Conservation (phyloP, 1,284 basidiomycete species). For the Rhodotorula sp. region DNA sequence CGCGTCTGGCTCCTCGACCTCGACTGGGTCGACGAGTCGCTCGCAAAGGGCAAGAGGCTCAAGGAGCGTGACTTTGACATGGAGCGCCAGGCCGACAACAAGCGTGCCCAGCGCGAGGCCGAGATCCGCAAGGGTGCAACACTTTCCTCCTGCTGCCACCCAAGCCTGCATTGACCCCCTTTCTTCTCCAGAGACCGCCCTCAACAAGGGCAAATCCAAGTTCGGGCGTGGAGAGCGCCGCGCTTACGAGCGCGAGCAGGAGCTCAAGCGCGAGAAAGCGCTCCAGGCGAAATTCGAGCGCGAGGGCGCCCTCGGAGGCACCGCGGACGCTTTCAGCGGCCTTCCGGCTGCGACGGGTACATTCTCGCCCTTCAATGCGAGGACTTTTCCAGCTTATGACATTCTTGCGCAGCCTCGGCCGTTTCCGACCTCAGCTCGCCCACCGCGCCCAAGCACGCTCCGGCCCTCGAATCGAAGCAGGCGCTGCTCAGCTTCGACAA, state of each 20-base stretch:
- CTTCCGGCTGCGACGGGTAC: neutral
- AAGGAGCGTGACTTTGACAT: conserved; percentile 5
- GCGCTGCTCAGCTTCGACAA: too few relatives aligned
- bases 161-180: neutral
- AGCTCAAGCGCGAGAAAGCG: neutral
- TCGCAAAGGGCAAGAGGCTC: neutral
- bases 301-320: neutral
- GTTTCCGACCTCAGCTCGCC: neutral
- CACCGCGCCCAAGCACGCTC: too few relatives aligned
- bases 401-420: neutral
- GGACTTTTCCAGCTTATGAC: too few relatives aligned
- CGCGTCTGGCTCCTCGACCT: conserved; percentile 19
- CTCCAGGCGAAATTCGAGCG: neutral
- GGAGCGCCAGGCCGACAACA: neutral
- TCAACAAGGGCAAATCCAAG: neutral
- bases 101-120: neutral
- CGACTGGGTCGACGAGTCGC: conserved; percentile 1
- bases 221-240: conserved; percentile 9
- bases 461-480: neutral
- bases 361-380: too few relatives aligned
- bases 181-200: neutral
- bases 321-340: neutral
- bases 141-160: neutral
- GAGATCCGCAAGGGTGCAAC: conserved; percentile 2
- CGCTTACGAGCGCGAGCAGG: neutral